Evolutionary conservation across 192 early-diverging fungal genomes (phyloP), one percentile per base, ranked within the genome.

Genomic region (Coemansia sp.): DNA sequence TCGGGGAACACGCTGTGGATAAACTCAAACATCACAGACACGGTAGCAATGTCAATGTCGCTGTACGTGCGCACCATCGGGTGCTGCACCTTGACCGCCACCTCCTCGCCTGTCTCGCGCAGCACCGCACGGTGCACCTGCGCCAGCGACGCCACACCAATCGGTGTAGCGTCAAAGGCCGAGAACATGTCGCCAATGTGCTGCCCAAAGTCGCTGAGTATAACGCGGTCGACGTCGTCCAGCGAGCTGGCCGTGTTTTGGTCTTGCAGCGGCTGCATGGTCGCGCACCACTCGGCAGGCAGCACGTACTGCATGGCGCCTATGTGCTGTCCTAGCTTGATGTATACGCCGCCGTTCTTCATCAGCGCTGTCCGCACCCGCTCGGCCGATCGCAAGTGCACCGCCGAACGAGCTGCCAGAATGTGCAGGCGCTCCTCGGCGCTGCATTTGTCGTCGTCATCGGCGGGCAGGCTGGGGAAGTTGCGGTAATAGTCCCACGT

Each of bases 21-120:
- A 42, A 85, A 64, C 19, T 76, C 70, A 10, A 94, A 84, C 49
- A 93, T 82, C 6, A 85, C 80, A 2, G 84, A 80, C 0, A 91
- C 88, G 0, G 92, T 90, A 10, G 90, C 79, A 75, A 95, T 92
- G 62, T 98, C 96, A 39, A 96, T 87, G 17, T 84, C 79, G 51
- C 90, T 87, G 73, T 92, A 91, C 22, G 87, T 83, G 36, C 93
- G 85, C 32, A 98, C 82, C 58, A 86, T 86, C 0, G 93, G 92
- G 58, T 98, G 96, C 73, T 98, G 95, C 32, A 98, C 83, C 73
- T 98, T 98, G 73, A 98, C 91, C 1, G 96, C 96, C 5, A 98
- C 95, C 61, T 87, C 85, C n/a, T 83, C 70, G 17, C 90, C 89
- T 6, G 80, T 86, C 19, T 71, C 59, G 14, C 85, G 72, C 29